A percentile compares a stretch with the other conserved stretches of the same genome.
Evolutionary conservation across 176 grass and related monocot genomes (phyloP).

Genomic region (Zea luxurians): DNA sequence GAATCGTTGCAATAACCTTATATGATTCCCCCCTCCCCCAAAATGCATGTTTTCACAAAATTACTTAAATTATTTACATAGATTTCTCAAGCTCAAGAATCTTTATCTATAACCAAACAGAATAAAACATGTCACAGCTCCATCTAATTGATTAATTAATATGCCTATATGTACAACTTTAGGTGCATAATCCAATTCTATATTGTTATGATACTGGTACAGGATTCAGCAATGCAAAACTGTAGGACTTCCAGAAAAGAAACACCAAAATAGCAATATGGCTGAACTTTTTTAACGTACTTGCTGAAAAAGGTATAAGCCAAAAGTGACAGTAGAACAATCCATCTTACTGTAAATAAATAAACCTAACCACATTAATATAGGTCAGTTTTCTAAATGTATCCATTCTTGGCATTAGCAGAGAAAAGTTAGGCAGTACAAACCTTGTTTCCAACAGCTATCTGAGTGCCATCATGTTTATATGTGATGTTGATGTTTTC

Average conservation of each 20-base stretch:
- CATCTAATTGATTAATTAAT: constrained; percentile 17
- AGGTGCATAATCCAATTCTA: not conserved
- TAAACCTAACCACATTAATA: constrained; percentile 1
- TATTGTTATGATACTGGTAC: not conserved
- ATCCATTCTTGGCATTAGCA: constrained; percentile 3
- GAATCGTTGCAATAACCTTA: constrained; percentile 8
- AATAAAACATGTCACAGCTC: not conserved
- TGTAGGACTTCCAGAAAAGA: constrained; percentile 8
- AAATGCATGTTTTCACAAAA: constrained; percentile 2
- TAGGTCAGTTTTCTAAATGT: constrained; percentile 24
- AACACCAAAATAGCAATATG: not conserved
- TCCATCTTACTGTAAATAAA: constrained; percentile 15
- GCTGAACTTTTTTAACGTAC: constrained; percentile 3
- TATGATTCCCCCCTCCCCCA: not conserved
- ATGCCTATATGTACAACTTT: not conserved
- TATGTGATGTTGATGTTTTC: constrained; percentile 99
- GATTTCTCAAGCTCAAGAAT: constrained; percentile 14
- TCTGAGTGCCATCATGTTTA: constrained; percentile 86
- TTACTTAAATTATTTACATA: constrained; percentile 20
- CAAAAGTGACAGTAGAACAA: constrained; percentile 1
- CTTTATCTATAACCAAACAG: constrained; percentile 3
- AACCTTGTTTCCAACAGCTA: constrained; percentile 99
- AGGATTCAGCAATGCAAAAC: not conserved
- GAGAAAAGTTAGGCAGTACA: constrained; percentile 28
- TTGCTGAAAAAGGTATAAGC: constrained; percentile 27